These are phyloP conservation scores for Draba incana DNA, from an alignment of 345 rosid species.

Conservation along the genomic window DNA sequence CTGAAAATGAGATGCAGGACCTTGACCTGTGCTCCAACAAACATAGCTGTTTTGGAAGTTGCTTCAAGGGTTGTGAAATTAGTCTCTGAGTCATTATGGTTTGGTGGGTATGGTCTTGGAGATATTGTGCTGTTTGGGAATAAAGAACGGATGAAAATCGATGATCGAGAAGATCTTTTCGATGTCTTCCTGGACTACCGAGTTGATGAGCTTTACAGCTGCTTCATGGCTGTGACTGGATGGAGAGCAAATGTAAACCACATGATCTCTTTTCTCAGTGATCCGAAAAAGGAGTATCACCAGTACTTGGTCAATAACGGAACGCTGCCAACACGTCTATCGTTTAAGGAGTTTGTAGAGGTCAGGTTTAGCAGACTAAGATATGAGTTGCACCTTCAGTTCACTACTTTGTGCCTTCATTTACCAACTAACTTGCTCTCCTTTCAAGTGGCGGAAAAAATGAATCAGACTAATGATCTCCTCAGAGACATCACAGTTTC, in stretches of 20 bases:
- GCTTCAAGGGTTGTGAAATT: conserved; percentile 39
- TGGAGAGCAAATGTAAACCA: conserved; percentile 42
- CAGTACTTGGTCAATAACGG: neutral
- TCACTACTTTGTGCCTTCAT: conserved; percentile 43
- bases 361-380: conserved; percentile 10
- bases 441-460: conserved; percentile 31
- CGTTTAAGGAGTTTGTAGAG: conserved; percentile 38
- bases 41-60: conserved; percentile 51
- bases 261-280: conserved; percentile 45
- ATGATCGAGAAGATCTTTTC: conserved; percentile 36
- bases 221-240: conserved; percentile 40
- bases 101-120: conserved; percentile 44
- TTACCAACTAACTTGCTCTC: conserved; percentile 44
- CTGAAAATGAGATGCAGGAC: conserved; percentile 48
- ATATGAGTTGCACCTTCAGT: conserved; percentile 25
- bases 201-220: conserved; percentile 27
- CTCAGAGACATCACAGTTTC: conserved; percentile 17
- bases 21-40: conserved; percentile 58
- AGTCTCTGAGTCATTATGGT: conserved; percentile 25
- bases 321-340: neutral
- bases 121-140: conserved; percentile 54
- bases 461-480: conserved; percentile 32
- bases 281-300: conserved; percentile 27
- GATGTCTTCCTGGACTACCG: conserved; percentile 51
- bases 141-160: conserved; percentile 41